phyloP scores from a whole-genome alignment of 352 stramenopile species.

The Halophytophthora batemanensis region DNA sequence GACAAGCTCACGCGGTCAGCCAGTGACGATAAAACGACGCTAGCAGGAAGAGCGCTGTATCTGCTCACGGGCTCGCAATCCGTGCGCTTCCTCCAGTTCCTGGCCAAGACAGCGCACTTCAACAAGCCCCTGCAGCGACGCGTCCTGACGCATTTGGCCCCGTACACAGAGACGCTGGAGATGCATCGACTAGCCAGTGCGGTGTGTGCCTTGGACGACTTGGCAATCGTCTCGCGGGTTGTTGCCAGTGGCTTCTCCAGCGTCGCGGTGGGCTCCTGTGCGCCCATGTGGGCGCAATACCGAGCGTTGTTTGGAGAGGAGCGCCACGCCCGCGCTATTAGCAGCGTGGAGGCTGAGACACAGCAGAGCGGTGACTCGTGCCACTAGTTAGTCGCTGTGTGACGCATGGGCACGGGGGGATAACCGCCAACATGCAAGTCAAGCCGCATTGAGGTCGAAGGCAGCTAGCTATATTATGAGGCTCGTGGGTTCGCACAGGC shows the following conservation, averaged over 20 bases:
- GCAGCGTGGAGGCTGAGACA: neutral
- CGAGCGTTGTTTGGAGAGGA: constrained; percentile 39
- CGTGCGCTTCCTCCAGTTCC: constrained; percentile 64
- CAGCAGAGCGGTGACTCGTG: constrained; percentile 1
- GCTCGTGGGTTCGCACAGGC: too few relatives aligned
- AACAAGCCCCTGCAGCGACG: constrained; percentile 49
- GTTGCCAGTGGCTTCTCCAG: constrained; percentile 36
- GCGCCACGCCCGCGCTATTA: constrained; percentile 15
- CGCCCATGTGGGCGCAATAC: constrained; percentile 57
- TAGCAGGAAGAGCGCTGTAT: constrained; percentile 44
- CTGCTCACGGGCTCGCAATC: constrained; percentile 54
- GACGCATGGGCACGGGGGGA: too few relatives aligned
- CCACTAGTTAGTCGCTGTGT: too few relatives aligned
- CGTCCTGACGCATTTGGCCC: constrained; percentile 39
- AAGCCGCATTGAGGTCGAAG: too few relatives aligned
- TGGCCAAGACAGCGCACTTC: constrained; percentile 62
- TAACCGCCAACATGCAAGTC: too few relatives aligned
- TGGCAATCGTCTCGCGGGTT: constrained; percentile 31
- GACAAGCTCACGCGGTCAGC: constrained; percentile 45
- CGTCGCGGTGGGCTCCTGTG: constrained; percentile 16
- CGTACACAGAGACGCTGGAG: constrained; percentile 39
- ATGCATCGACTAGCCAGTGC: constrained; percentile 51
- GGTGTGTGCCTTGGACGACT: constrained; percentile 43
- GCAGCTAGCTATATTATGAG: too few relatives aligned
- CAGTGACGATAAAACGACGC: constrained; percentile 3